Base-by-base conservation (phyloP, 2,329 filamentous ascomycete species). In the Macroventuria anomochaeta region DNA sequence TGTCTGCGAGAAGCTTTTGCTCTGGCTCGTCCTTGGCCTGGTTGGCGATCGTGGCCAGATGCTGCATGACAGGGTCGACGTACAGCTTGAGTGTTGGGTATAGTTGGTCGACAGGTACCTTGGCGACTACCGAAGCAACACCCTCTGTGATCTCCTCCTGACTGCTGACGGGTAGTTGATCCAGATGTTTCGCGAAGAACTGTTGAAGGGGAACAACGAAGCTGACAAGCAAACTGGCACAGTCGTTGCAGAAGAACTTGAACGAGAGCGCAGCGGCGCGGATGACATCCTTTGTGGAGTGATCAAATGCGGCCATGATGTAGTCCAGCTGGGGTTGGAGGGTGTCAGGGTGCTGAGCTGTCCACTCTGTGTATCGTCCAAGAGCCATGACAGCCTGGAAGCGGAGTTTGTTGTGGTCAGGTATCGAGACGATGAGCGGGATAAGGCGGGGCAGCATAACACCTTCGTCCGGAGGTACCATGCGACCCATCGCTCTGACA, bases 371-470 rank as follows among this genome's bases (percentile, higher is more conserved):
- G 72, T 99, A 99, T 58, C 95, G 85, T 31, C 92, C 95, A 18
- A 99, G 84, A 3, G 96, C 93, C 92, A 99, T 97, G 68, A 97
- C 96, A 5, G 93, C 93, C 58, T 96, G 93, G 76, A 99, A 99
- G 7, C 93, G 91, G n/a, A 99, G 84, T 79, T 97, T 99, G 76
- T 97, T 91, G 68, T 99, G 95, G 68, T 90, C 88, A 0, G 95
- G 95, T 56, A 99, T 96, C 70, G 96, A 90, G 10, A 96, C 91
- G 58, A 99, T 86, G 51, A 99, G 81, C 15, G 93, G 93, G 78
- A 99, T 96, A 13, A 99, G 86, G 69, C 93, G 90, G 3, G 92
- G 90, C 33, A 99, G 81, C 65, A 99, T 90, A 32, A 91, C 87
- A 62, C 83, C 88, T 75, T 99, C 95, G 41, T 96, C 89, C 53